A percentile compares a stretch with the other conserved stretches of the same genome.
phyloP scores from a whole-genome alignment of 2,329 filamentous ascomycete genomes.

The Fusarium humuli region DNA sequence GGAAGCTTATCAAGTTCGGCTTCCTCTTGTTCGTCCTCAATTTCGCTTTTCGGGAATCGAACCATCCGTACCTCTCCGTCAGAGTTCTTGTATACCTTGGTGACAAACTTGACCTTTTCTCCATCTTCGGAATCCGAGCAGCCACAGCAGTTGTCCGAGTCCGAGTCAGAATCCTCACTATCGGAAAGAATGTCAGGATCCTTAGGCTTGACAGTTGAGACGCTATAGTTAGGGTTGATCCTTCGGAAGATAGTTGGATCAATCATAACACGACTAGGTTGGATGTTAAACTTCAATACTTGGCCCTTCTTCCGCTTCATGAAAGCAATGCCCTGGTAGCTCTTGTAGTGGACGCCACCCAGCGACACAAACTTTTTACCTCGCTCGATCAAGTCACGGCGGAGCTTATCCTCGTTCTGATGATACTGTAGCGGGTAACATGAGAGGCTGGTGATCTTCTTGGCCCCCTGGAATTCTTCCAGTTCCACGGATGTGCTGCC shows the following conservation, averaged over 20 bases:
- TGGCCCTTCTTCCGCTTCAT: conserved; percentile 78
- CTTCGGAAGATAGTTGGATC: conserved; percentile 85
- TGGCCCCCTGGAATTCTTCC: conserved; percentile 79
- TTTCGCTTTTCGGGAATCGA: conserved; percentile 47
- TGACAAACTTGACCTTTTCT: conserved; percentile 60
- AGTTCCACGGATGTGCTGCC: conserved; percentile 78
- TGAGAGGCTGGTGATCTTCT: conserved; percentile 82
- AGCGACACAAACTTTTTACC: conserved; percentile 86
- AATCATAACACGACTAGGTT: conserved; percentile 88
- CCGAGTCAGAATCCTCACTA: conserved; percentile 59
- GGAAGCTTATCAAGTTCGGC: conserved; percentile 69
- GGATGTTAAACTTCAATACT: conserved; percentile 81
- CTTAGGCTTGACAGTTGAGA: conserved; percentile 79
- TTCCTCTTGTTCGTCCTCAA: conserved; percentile 48
- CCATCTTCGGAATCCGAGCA: conserved; percentile 57
- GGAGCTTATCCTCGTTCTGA: conserved; percentile 74
- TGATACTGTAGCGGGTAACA: conserved; percentile 86
- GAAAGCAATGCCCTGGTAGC: conserved; percentile 86
- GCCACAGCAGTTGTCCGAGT: conserved; percentile 52
- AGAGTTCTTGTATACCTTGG: conserved; percentile 63
- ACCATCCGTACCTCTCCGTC: conserved; percentile 54
- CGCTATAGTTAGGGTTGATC: conserved; percentile 86
- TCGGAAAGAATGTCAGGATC: conserved; percentile 71
- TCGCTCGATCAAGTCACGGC: conserved; percentile 76
- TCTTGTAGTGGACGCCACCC: conserved; percentile 85